These are phyloP conservation scores for Aspergillus pseudonomiae DNA, from an alignment of 2,329 filamentous ascomycete genomes.

Conservation along the genomic window DNA sequence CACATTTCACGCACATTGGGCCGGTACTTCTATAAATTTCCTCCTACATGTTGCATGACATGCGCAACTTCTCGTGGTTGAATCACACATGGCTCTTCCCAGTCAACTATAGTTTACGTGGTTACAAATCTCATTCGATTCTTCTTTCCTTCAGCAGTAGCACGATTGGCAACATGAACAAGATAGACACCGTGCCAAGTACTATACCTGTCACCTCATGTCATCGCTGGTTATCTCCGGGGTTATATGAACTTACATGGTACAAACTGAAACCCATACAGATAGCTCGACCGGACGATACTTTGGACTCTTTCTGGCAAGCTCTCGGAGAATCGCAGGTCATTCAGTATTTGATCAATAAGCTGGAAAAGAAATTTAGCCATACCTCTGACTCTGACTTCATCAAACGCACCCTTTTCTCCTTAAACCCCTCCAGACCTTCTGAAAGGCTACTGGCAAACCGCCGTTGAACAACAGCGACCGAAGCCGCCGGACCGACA, in stretches of 20 bases:
- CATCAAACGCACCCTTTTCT: neutral
- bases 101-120: neutral
- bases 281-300: slow-evolving; percentile 14
- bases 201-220: neutral
- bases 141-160: neutral
- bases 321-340: slow-evolving; percentile 7
- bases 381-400: fast-evolving
- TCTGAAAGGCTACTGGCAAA: slow-evolving; percentile 10
- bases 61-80: too few species aligned
- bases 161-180: neutral
- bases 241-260: slow-evolving; percentile 18
- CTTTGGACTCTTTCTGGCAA: slow-evolving; percentile 10
- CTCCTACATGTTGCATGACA: too few species aligned
- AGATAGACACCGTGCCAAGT: neutral
- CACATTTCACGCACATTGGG: too few species aligned
- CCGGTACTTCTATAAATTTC: too few species aligned
- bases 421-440: neutral
- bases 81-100: neutral
- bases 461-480: slow-evolving; percentile 16
- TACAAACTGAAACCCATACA: slow-evolving; percentile 14
- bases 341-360: slow-evolving; percentile 15
- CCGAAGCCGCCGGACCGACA: slow-evolving; percentile 15
- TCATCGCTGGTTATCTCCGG: too few species aligned
- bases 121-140: neutral
- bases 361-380: slow-evolving; percentile 1